phyloP scores from a whole-genome alignment of 306 rosid species.

The Geum urbanum region DNA sequence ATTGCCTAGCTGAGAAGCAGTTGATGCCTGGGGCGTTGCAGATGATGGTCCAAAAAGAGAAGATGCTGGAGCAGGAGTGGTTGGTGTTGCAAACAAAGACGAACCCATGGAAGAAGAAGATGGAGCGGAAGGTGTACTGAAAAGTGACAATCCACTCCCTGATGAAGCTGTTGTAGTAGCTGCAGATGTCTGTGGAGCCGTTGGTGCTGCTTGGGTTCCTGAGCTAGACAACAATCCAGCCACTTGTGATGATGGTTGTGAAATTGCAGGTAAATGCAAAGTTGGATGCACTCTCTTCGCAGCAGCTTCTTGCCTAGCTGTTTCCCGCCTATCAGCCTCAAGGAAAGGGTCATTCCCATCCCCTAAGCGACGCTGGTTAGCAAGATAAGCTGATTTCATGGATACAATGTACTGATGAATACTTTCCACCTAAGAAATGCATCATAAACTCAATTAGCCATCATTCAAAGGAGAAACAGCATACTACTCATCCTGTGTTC shows the following conservation, averaged over 20 bases:
- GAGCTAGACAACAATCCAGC: conserved; percentile 74
- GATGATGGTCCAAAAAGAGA: conserved; percentile 60
- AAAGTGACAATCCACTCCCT: conserved; percentile 74
- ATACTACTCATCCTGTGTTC: conserved; percentile 8
- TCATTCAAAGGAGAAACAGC: conserved; percentile 19
- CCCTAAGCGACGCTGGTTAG: conserved; percentile 78
- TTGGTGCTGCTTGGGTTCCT: conserved; percentile 50
- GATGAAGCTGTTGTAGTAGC: conserved; percentile 51
- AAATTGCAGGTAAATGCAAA: conserved; percentile 68
- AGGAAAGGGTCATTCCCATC: conserved; percentile 87
- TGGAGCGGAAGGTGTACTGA: conserved; percentile 70
- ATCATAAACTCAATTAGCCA: conserved; percentile 25
- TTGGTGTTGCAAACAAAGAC: conserved; percentile 68
- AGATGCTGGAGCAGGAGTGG: conserved; percentile 53
- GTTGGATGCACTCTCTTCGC: conserved; percentile 91
- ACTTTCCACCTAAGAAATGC: conserved; percentile 70
- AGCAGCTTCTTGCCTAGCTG: conserved; percentile 92
- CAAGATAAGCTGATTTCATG: conserved; percentile 82
- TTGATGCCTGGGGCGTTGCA: conserved; percentile 56
- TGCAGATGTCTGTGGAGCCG: conserved; percentile 50
- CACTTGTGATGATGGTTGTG: conserved; percentile 83
- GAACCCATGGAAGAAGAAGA: conserved; percentile 53
- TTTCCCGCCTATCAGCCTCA: conserved; percentile 97
- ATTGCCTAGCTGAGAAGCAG: conserved; percentile 61
- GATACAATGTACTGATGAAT: conserved; percentile 93